Evolutionary conservation across 208 protist genomes (phyloP).

Genomic region (Trypanosomatidae sp.): DNA sequence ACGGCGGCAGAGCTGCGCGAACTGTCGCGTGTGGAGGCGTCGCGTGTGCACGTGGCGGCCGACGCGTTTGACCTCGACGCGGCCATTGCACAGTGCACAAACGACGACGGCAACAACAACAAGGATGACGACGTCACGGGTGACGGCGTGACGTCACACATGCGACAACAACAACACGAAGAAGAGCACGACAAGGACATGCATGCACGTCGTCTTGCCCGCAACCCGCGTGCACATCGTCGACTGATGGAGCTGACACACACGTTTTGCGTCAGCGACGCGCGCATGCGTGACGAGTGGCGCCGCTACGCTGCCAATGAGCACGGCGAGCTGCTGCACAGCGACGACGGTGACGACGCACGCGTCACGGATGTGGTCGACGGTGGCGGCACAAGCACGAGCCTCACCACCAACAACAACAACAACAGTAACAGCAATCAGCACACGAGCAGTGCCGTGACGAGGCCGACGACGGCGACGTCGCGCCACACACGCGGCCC

Average conservation of each 20-base stretch:
- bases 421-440: background rate
- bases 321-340: slow-evolving; percentile 8
- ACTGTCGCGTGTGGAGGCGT: slow-evolving; percentile 56
- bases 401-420: background rate
- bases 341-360: too few relatives aligned
- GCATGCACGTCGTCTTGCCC: too few relatives aligned
- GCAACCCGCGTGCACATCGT: slow-evolving; percentile 47
- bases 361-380: too few relatives aligned
- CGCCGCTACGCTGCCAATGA: slow-evolving; percentile 6
- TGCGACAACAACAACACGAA: too few relatives aligned
- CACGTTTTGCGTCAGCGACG: slow-evolving; percentile 8
- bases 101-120: too few relatives aligned
- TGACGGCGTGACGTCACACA: too few relatives aligned
- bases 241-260: slow-evolving; percentile 78
- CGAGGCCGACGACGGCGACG: background rate
- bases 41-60: slow-evolving; percentile 40
- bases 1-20: slow-evolving; percentile 95
- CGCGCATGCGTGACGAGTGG: slow-evolving; percentile 5
- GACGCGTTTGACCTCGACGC: slow-evolving; percentile 49
- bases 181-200: too few relatives aligned
- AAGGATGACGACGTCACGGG: too few relatives aligned
- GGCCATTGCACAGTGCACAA: slow-evolving; percentile 9
- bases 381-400: slow-evolving; percentile 1
- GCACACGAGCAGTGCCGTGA: background rate
- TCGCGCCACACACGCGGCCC: slow-evolving; percentile 13